Conservation (phyloP, 2,329 filamentous ascomycete species). For the Ophiostoma triangulosporum region DNA sequence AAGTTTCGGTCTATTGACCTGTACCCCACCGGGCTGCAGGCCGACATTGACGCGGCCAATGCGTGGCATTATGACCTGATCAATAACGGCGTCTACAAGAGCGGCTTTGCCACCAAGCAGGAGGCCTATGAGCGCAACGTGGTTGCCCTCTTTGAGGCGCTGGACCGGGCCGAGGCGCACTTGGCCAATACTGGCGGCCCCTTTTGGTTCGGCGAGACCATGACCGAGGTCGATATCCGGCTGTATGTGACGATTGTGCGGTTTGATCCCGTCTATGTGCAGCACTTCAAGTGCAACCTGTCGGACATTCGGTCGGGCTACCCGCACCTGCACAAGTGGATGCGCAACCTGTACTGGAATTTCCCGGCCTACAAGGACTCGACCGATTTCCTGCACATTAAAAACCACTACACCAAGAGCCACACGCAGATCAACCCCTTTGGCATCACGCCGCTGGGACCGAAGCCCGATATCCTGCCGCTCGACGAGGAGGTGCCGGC, state of each 20-base stretch:
- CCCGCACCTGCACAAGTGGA: conserved; percentile 66
- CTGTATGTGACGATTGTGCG: conserved; percentile 61
- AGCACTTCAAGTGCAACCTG: conserved; percentile 81
- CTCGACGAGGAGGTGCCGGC: conserved; percentile 65
- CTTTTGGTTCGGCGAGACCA: conserved; percentile 58
- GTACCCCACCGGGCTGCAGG: conserved; percentile 50
- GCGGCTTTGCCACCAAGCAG: conserved; percentile 75
- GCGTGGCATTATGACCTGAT: conserved; percentile 66
- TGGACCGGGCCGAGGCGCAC: conserved; percentile 65
- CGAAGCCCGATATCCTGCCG: conserved; percentile 66
- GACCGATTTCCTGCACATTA: conserved; percentile 92
- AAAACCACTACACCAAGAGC: conserved; percentile 54
- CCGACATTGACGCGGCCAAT: conserved; percentile 62
- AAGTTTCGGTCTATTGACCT: conserved; percentile 49
- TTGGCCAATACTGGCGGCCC: conserved; percentile 40
- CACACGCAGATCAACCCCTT: conserved; percentile 53
- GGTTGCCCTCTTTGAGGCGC: conserved; percentile 53
- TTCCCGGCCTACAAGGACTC: conserved; percentile 64
- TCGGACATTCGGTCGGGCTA: conserved; percentile 75
- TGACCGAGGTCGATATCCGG: conserved; percentile 75
- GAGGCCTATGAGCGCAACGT: conserved; percentile 71
- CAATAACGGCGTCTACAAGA: conserved; percentile 61
- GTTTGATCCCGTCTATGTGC: conserved; percentile 70
- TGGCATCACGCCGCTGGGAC: conserved; percentile 72
- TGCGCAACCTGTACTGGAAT: conserved; percentile 77